These are phyloP conservation scores for Verticillium albo-atrum DNA, from an alignment of 2,329 filamentous ascomycete genomes.

Conservation along the genomic window DNA sequence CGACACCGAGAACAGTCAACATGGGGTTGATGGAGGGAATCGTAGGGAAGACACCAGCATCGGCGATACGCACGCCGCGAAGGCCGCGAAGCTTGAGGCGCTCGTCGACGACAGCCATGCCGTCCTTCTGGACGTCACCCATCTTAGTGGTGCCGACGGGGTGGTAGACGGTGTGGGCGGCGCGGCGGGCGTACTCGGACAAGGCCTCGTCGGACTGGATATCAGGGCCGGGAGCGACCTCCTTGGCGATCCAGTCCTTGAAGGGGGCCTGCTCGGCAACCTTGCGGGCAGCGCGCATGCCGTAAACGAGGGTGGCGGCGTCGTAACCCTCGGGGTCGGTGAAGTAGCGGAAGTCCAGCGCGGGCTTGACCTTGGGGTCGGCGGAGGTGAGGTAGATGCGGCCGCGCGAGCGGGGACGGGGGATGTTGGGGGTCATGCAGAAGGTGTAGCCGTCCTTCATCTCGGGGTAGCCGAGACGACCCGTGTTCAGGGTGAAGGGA, in stretches of 20 bases:
- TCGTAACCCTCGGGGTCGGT: constrained; percentile 83
- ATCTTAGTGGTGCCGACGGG: constrained; percentile 88
- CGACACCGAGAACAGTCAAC: constrained; percentile 81
- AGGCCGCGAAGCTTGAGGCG: constrained; percentile 69
- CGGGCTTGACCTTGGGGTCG: constrained; percentile 73
- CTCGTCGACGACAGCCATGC: constrained; percentile 74
- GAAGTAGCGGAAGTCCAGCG: constrained; percentile 86
- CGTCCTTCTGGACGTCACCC: constrained; percentile 67
- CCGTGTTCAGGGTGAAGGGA: constrained; percentile 83
- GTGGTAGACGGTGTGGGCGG: constrained; percentile 86
- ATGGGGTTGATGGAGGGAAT: constrained; percentile 88
- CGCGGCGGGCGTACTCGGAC: constrained; percentile 74
- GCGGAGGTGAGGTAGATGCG: constrained; percentile 72
- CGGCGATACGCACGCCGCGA: constrained; percentile 71
- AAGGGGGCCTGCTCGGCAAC: constrained; percentile 73
- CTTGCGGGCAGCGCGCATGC: constrained; percentile 71
- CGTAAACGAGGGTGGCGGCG: constrained; percentile 73
- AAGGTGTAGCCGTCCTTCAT: constrained; percentile 72
- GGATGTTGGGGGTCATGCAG: constrained; percentile 92
- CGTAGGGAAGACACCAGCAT: constrained; percentile 83
- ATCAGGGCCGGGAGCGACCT: constrained; percentile 72
- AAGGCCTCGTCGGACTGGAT: constrained; percentile 75
- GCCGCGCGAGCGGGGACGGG: constrained; percentile 73
- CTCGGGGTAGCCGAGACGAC: constrained; percentile 65
- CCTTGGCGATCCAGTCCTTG: constrained; percentile 76